Evolutionary conservation across 345 rosid species (phyloP).

Genomic region (Viola odorata): DNA sequence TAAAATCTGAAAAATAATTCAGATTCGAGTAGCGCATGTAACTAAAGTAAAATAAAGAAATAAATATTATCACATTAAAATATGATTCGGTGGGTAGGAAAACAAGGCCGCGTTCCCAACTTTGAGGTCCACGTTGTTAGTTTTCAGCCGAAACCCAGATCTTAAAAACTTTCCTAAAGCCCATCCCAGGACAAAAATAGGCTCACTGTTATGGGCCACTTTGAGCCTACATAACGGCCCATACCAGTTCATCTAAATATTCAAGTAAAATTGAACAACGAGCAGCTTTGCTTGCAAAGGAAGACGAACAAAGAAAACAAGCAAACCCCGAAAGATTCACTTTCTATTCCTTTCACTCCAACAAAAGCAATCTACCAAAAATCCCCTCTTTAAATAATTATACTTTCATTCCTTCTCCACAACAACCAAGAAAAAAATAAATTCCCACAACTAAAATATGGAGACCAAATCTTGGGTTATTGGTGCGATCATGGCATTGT

Average conservation of each 20-base stretch:
- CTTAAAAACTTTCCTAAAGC: too few species aligned
- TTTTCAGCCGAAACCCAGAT: too few species aligned
- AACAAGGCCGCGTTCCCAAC: too few species aligned
- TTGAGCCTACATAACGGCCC: not conserved
- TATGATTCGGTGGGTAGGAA: too few species aligned
- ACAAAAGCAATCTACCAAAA: constrained; percentile 13
- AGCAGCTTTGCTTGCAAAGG: constrained; percentile 41
- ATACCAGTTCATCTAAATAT: not conserved
- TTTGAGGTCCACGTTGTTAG: too few species aligned
- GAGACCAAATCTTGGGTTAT: constrained; percentile 23
- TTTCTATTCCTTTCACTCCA: constrained; percentile 36
- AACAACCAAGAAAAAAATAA: constrained; percentile 5
- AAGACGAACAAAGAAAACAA: constrained; percentile 39
- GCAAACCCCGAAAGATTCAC: constrained; percentile 47
- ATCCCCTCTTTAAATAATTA: constrained; percentile 9
- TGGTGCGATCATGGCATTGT: not conserved
- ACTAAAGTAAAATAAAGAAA: too few species aligned
- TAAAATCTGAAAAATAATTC: too few species aligned
- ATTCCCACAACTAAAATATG: constrained; percentile 24
- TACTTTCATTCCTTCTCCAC: constrained; percentile 2
- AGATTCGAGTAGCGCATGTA: too few species aligned
- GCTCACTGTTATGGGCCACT: not conserved
- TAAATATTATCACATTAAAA: too few species aligned
- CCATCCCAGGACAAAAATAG: too few species aligned
- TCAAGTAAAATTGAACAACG: too few species aligned